Percentiles rank a stretch among this genome's conserved stretches.
Evolutionary conservation across 176 grass and related monocot genomes (phyloP).

Genomic region (Bonia amplexicaulis): DNA sequence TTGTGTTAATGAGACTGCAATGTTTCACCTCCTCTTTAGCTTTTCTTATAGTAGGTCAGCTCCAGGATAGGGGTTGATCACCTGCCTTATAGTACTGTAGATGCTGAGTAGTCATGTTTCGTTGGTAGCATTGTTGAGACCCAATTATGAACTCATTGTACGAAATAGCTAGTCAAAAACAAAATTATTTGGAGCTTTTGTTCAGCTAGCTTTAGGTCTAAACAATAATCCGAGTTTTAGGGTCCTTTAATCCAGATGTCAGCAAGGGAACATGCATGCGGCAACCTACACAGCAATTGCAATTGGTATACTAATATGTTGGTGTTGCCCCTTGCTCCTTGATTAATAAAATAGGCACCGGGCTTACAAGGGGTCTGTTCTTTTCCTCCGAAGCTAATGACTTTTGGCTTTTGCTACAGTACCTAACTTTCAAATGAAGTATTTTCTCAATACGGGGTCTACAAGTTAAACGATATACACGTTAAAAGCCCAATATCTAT

Average conservation of each 20-base stretch:
- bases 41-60: slow-evolving; percentile 28
- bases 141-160: neutral
- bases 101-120: neutral
- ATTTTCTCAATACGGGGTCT: too few species aligned
- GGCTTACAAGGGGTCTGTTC: too few species aligned
- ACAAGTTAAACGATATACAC: too few species aligned
- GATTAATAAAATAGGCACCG: neutral
- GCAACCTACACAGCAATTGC: neutral
- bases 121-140: neutral
- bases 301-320: neutral
- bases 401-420: too few species aligned
- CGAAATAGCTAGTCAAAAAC: neutral
- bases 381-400: too few species aligned
- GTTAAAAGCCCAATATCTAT: too few species aligned
- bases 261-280: neutral
- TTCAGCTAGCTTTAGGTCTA: neutral
- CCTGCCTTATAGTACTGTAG: neutral
- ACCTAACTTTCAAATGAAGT: too few species aligned
- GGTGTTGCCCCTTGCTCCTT: neutral
- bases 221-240: neutral
- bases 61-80: slow-evolving; percentile 35
- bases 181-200: neutral
- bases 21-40: neutral
- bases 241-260: neutral
- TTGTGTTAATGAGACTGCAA: slow-evolving; percentile 22